Base-by-base conservation (phyloP, 108 stramenopile genomes). In the Aureococcus anophagefferens region DNA sequence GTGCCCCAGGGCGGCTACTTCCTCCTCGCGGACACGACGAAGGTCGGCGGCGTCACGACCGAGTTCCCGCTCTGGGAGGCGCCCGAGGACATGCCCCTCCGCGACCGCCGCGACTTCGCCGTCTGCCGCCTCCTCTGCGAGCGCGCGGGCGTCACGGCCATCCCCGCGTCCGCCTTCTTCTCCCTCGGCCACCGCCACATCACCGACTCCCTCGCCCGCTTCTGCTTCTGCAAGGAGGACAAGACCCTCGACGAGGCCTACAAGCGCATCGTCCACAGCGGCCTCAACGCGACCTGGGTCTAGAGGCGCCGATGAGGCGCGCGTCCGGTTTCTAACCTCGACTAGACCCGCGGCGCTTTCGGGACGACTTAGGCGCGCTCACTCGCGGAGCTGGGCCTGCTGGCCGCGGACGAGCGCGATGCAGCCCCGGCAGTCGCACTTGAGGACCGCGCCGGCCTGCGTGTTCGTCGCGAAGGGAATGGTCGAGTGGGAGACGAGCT, bases 161-260 rank as follows among this genome's bases (percentile, higher is more conserved):
- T 95, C 68, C 94, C 94, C 29, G 90, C 92, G 16, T 77, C 77
- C 15, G 88, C 91, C 31, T 95, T 95, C 74, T 93, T 91, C 69
- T 66, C 72, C 18, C 21, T 37, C 25, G 77, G 68, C 44, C 84
- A 83, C 34, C 70, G 83, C 34, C 83, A 68, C 32, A 68, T 81
- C 25, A 87, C 88, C 9, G 68, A 74, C 46, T 83, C 83, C 44
- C 68, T 87, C 16, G 75, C 91, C 18, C 88, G 94, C 40, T 93
- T 95, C 73, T 89, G 90, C 45, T 95, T 89, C 83, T 95, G 93
- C 83, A 95, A 95, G 84, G 86, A 82, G 35, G 94, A 93, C 66
- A 82, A 85, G 30, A 76, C 81, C 62, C 68, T 88, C 17, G 62
- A 66, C 15, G 83, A 83, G 51, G 83, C 80, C 16, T 74, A 78